Conservation (phyloP, 257 asterid species). For the Plectranthus barbatus region DNA sequence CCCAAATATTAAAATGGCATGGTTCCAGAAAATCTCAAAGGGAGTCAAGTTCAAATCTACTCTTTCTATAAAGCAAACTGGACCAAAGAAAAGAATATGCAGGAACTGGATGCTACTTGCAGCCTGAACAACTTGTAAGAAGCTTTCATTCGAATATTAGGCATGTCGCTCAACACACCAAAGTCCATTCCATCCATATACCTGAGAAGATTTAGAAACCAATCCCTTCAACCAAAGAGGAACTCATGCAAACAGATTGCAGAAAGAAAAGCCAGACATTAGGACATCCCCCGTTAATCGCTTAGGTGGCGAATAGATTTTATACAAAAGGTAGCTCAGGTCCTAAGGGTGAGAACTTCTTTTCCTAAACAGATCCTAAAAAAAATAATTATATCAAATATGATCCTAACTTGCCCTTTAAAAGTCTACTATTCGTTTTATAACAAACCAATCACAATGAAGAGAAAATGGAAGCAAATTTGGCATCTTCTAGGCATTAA, state of each 20-base stretch:
- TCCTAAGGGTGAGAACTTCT: background rate
- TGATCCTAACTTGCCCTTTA: background rate
- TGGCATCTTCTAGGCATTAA: background rate
- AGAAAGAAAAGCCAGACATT: background rate
- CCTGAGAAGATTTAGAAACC: conserved; percentile 24
- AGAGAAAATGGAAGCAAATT: background rate
- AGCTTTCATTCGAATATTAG: conserved; percentile 63
- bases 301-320: background rate
- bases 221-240: background rate
- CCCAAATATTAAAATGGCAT: background rate
- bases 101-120: conserved; percentile 36
- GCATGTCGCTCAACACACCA: conserved; percentile 74
- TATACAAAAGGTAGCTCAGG: background rate
- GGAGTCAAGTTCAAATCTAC: background rate
- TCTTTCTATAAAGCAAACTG: background rate
- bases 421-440: background rate
- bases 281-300: background rate
- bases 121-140: conserved; percentile 55
- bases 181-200: conserved; percentile 68
- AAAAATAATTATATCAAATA: background rate
- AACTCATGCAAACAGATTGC: background rate
- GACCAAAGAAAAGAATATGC: background rate
- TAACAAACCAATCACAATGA: background rate
- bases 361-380: too few relatives aligned
- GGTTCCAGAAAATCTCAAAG: background rate